Base-by-base conservation (phyloP, 23 red algal genomes). In the Gracilaria vermiculophylla region DNA sequence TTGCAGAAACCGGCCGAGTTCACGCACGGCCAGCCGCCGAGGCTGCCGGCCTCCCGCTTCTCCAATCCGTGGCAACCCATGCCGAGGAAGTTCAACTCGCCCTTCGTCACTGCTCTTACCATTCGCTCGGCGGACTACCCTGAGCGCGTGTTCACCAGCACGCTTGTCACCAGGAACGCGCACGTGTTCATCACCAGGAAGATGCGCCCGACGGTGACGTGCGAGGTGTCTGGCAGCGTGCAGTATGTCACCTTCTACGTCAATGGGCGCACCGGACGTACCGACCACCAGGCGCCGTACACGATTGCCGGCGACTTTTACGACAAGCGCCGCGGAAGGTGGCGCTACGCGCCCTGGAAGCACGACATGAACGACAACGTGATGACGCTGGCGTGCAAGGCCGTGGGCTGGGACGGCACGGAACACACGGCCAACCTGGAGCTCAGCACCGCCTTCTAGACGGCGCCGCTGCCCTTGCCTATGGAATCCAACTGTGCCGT, bases 91-190 rank as follows among this genome's bases (percentile, higher is more conserved):
- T 74, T 34, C 25, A 54, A 45, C 27, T 86, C 81, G 1, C 81
- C 81, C 49, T 74, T 23, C 47, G 66, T 86, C 11, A 86, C 35
- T 13, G 72, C 81, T 10, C 54, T 86, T 19, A 86, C 81, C 24
- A 86, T 86, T 70, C 81, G 81, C 54, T 86, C 81, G 13, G 81
- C 81, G 2, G 81, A 86, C 45, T 72, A 49, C 64, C 61, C 81
- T 16, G 62, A n/a, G 17, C 56, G 81, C 24, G 66, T 86, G 62
- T 73, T 43, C 61, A 54, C 81, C 13, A 74, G 51, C 53, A 53
- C 66, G 66, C 34, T 54, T 15, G 27, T 53, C 42, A 86, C 62
- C 43, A 53, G 62, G 44, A 69, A 48, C 11, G 49, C 62, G 34
- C 51, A 86, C 32, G 48, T 86, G 39, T 54, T 70, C 36, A 57